Percentiles rank a stretch among this genome's conserved stretches.
Conservation (phyloP, 2,329 filamentous ascomycete genomes). For the Ceratocystis diversiconidia region DNA sequence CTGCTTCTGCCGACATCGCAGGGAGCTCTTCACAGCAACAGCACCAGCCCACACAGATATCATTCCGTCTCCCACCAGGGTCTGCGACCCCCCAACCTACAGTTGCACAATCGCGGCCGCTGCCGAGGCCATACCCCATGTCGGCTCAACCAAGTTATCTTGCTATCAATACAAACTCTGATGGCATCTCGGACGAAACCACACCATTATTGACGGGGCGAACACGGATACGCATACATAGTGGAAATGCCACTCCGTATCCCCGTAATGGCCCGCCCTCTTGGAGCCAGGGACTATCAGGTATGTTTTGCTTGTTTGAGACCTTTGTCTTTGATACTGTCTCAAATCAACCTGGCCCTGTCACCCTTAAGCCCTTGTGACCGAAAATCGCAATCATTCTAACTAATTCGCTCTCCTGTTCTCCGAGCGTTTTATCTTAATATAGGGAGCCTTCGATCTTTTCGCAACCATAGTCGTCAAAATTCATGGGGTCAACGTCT, state of each 20-base stretch:
- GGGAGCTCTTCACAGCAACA: background rate
- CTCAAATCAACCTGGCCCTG: background rate
- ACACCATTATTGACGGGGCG: slow-evolving; percentile 32
- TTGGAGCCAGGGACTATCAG: slow-evolving; percentile 33
- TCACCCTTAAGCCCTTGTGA: background rate
- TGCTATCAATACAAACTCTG: slow-evolving; percentile 10
- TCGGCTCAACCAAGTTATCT: slow-evolving; percentile 8
- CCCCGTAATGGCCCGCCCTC: slow-evolving; percentile 19
- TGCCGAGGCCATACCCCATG: slow-evolving; percentile 18
- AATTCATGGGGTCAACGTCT: slow-evolving; percentile 48
- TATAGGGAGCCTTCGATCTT: slow-evolving; percentile 25
- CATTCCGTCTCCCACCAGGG: slow-evolving; percentile 16
- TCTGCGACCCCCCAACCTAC: slow-evolving; percentile 14
- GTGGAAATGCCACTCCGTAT: slow-evolving; percentile 20
- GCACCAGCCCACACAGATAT: slow-evolving; percentile 12
- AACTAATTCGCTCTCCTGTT: background rate
- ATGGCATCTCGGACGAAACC: slow-evolving; percentile 28
- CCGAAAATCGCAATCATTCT: background rate
- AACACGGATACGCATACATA: slow-evolving; percentile 31
- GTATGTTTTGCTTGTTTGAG: slow-evolving; percentile 23
- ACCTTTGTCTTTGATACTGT: background rate
- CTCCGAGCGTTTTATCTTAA: background rate
- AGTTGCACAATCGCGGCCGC: slow-evolving; percentile 17
- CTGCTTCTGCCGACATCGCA: background rate
- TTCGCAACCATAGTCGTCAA: slow-evolving; percentile 41